phyloP scores from a whole-genome alignment of 768 basidiomycete genomes.

The Boletus subcaerulescens region DNA sequence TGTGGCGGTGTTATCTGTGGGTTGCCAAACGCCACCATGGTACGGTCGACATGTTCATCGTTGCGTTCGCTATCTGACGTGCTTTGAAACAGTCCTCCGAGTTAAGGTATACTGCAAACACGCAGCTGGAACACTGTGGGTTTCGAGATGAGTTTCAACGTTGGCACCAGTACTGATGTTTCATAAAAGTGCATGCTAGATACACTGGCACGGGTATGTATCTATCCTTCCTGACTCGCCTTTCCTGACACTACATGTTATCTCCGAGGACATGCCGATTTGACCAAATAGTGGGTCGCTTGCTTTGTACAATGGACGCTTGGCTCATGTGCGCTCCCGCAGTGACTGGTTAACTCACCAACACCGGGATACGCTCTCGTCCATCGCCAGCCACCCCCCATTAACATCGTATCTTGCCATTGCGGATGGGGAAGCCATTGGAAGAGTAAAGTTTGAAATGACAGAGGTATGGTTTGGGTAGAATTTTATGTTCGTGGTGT shows the following conservation, averaged over 20 bases:
- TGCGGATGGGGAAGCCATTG: conserved; percentile 92
- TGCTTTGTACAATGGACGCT: background rate
- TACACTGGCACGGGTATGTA: conserved; percentile 90
- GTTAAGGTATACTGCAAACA: conserved; percentile 92
- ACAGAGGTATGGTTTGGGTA: conserved; percentile 63
- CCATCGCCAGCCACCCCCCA: conserved; percentile 89
- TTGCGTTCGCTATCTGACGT: background rate
- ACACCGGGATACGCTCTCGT: conserved; percentile 91
- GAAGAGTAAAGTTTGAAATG: conserved; percentile 90
- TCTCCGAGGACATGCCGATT: conserved; percentile 82
- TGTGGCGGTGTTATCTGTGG: conserved; percentile 6
- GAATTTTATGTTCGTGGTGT: conserved; percentile 18
- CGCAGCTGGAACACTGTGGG: conserved; percentile 92
- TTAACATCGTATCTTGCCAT: conserved; percentile 85
- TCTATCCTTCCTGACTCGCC: background rate
- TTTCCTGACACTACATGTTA: conserved; percentile 6
- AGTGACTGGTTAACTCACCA: conserved; percentile 99
- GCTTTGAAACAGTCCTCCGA: conserved; percentile 67
- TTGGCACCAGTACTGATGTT: conserved; percentile 5
- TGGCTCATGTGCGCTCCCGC: conserved; percentile 12
- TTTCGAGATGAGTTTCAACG: conserved; percentile 6
- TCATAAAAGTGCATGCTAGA: conserved; percentile 77
- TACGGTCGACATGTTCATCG: background rate
- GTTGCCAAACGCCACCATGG: conserved; percentile 21
- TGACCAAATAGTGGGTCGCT: conserved; percentile 84